Evolutionary conservation across 1,139 yeast species (phyloP).

Genomic region (Suhomyces guaymorum): DNA sequence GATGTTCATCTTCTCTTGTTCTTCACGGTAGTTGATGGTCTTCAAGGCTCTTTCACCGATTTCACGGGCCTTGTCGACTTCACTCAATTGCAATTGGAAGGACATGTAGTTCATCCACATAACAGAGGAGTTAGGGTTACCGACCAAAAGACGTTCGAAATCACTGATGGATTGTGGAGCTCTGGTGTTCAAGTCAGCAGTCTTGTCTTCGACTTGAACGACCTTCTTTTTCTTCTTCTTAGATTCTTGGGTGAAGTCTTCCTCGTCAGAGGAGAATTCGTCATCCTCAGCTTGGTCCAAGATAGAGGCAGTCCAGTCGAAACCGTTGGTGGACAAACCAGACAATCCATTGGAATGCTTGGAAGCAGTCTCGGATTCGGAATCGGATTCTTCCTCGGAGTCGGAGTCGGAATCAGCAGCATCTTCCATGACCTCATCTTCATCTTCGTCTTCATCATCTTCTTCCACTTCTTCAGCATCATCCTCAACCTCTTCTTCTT

Average conservation of each 20-base stretch:
- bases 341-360: constrained; percentile 19
- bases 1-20: constrained; percentile 86
- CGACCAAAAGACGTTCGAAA: constrained; percentile 86
- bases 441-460: constrained; percentile 23
- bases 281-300: constrained; percentile 73
- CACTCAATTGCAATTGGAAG: constrained; percentile 92
- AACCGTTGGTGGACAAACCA: constrained; percentile 70
- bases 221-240: constrained; percentile 49
- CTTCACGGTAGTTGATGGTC: constrained; percentile 88
- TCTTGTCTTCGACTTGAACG: constrained; percentile 67
- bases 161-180: constrained; percentile 91
- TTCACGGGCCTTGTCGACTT: constrained; percentile 90
- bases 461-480: constrained; percentile 30
- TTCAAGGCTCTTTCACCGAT: constrained; percentile 90
- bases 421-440: constrained; percentile 22
- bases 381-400: constrained; percentile 21
- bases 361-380: constrained; percentile 16
- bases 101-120: constrained; percentile 99
- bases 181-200: constrained; percentile 78
- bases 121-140: constrained; percentile 91
- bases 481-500: constrained; percentile 28
- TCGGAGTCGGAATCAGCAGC: constrained; percentile 24
- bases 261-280: constrained; percentile 55
- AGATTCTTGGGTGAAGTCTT: constrained; percentile 50
- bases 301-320: constrained; percentile 92